Percentiles rank a stretch among this genome's conserved stretches.
Conservation (phyloP, 768 basidiomycete species). For the Lentinus brumalis region DNA sequence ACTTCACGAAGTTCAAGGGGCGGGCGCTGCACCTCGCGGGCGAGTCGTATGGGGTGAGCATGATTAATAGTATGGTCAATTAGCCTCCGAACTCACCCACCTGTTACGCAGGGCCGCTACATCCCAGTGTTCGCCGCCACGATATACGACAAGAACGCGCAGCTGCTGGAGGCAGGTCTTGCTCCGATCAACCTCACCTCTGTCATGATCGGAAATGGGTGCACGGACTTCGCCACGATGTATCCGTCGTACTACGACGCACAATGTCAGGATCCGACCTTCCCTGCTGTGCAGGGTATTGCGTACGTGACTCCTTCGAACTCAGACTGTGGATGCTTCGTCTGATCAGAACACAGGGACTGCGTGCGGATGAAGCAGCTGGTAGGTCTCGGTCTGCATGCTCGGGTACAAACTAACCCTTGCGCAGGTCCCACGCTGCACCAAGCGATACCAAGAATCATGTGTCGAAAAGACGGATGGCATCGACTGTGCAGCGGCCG, state of each 20-base stretch:
- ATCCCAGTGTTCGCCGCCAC: conserved; percentile 52
- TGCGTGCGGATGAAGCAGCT: conserved; percentile 48
- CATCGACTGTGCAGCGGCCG: conserved; percentile 45
- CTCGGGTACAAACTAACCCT: neutral
- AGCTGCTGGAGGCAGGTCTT: conserved; percentile 44
- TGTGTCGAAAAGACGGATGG: conserved; percentile 48
- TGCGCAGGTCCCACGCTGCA: conserved; percentile 45
- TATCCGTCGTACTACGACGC: conserved; percentile 51
- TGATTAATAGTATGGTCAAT: too few relatives aligned
- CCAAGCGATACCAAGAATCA: conserved; percentile 37
- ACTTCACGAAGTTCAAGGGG: conserved; percentile 71
- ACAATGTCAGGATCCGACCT: conserved; percentile 49
- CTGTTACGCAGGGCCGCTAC: conserved; percentile 46
- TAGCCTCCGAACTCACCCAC: neutral
- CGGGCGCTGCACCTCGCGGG: conserved; percentile 46
- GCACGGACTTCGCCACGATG: conserved; percentile 43
- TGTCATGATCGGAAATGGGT: conserved; percentile 53
- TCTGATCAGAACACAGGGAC: conserved; percentile 22
- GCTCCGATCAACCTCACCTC: conserved; percentile 53
- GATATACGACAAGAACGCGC: conserved; percentile 50
- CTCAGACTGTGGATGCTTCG: too few relatives aligned
- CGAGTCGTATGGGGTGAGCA: conserved; percentile 54
- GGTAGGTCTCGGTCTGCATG: conserved; percentile 27
- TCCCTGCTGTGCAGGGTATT: conserved; percentile 50
- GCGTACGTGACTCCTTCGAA: conserved; percentile 30